phyloP scores from a whole-genome alignment of 2,329 filamentous ascomycete species.

The Tolypocladium tundrense region DNA sequence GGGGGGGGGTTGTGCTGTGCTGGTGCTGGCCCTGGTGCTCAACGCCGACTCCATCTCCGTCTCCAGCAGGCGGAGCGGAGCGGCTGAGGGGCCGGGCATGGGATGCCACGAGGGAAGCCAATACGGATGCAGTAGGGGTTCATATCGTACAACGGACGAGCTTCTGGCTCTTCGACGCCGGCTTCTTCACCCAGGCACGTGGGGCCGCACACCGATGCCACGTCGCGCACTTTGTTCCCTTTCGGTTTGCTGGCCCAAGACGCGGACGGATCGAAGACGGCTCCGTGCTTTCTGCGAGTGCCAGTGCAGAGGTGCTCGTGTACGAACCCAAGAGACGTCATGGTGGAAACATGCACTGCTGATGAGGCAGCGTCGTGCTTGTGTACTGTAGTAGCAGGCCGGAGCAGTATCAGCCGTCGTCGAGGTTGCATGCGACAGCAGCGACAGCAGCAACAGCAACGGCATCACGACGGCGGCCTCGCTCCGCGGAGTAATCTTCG shows the following conservation, averaged over 20 bases:
- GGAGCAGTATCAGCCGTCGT: neutral
- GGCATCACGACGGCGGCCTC: neutral
- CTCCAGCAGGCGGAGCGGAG: neutral
- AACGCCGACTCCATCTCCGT: neutral
- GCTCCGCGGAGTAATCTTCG: neutral
- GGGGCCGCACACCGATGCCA: neutral
- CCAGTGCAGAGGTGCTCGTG: too few relatives aligned
- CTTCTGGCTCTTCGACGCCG: too few relatives aligned
- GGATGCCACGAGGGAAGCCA: neutral
- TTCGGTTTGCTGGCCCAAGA: too few relatives aligned
- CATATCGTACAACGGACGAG: neutral
- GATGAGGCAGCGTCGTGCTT: neutral
- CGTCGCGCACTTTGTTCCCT: neutral
- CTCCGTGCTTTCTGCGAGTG: too few relatives aligned
- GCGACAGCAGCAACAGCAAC: neutral
- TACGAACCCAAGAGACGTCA: neutral
- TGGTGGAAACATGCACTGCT: neutral
- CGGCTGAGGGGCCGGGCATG: neutral
- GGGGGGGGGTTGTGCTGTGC: neutral
- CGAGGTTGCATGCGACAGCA: neutral
- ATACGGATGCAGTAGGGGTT: neutral
- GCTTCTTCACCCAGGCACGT: neutral
- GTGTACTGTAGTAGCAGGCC: neutral
- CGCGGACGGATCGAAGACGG: too few relatives aligned
- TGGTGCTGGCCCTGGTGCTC: neutral